A percentile compares a stretch with the other conserved stretches of the same genome.
Evolutionary conservation across 1,284 basidiomycete genomes (phyloP).

Genomic region (Ganoderma lucidum): DNA sequence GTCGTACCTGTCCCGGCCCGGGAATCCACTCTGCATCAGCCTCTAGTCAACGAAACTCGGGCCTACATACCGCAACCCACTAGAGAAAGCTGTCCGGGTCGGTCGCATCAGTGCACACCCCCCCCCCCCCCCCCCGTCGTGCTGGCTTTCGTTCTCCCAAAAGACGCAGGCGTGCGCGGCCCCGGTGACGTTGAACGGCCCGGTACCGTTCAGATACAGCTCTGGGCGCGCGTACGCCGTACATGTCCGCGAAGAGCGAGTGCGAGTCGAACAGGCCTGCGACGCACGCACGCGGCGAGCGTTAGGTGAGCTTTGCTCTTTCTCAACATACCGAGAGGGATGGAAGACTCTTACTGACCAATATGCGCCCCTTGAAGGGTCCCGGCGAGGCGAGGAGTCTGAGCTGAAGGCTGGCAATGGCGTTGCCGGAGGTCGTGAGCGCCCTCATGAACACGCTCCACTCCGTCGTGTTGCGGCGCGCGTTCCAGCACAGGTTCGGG

Average conservation of each 20-base stretch:
- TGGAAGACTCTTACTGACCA: constrained; percentile 36
- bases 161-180: constrained; percentile 55
- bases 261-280: constrained; percentile 62
- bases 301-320: too few relatives aligned
- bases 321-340: too few relatives aligned
- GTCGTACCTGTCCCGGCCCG: constrained; percentile 27
- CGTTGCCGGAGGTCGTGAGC: constrained; percentile 45
- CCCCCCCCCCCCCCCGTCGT: constrained; percentile 32
- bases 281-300: neutral
- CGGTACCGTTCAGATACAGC: constrained; percentile 64
- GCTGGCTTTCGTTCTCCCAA: constrained; percentile 44
- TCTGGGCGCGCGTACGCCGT: constrained; percentile 52
- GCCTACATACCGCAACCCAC: constrained; percentile 35
- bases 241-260: constrained; percentile 57
- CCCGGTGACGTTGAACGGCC: constrained; percentile 61
- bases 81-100: constrained; percentile 60
- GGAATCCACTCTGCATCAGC: neutral
- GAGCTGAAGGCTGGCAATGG: constrained; percentile 45
- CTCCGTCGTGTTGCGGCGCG: constrained; percentile 47
- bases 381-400: constrained; percentile 32
- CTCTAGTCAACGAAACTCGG: neutral
- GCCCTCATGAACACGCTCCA: constrained; percentile 50
- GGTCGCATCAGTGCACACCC: constrained; percentile 49
- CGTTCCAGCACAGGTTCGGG: constrained; percentile 46
- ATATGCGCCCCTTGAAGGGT: constrained; percentile 47